Evolutionary conservation across 345 rosid genomes (phyloP).

Genomic region (Raphanus sativus): DNA sequence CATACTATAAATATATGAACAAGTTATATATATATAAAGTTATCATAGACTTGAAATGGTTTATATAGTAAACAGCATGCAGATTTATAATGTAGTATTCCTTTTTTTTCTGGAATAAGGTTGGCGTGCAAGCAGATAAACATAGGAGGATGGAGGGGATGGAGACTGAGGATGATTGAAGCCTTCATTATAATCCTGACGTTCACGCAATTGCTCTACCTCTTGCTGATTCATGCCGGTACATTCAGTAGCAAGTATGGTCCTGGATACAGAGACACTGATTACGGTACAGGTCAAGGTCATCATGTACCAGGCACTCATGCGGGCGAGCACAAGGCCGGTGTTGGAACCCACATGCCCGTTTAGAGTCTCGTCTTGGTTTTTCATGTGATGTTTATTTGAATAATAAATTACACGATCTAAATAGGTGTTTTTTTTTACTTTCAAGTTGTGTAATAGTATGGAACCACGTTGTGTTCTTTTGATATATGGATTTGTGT

Average conservation of each 20-base stretch:
- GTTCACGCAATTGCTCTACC: slow-evolving; percentile 64
- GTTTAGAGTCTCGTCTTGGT: background rate
- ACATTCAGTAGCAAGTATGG: slow-evolving; percentile 67
- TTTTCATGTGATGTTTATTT: background rate
- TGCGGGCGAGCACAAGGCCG: slow-evolving; percentile 39
- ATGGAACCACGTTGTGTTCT: slow-evolving; percentile 7
- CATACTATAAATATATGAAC: too few relatives aligned
- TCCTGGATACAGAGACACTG: slow-evolving; percentile 71
- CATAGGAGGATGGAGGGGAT: slow-evolving; percentile 84
- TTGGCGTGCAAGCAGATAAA: slow-evolving; percentile 84
- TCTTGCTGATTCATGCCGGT: slow-evolving; percentile 80
- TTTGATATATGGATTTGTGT: slow-evolving; percentile 22
- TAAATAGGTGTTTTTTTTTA: background rate
- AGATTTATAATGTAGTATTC: background rate
- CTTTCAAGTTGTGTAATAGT: slow-evolving; percentile 10
- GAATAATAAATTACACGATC: background rate
- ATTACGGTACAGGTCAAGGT: slow-evolving; percentile 43
- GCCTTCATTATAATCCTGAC: slow-evolving; percentile 73
- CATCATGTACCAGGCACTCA: slow-evolving; percentile 33
- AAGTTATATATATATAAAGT: too few relatives aligned
- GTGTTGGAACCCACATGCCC: slow-evolving; percentile 34
- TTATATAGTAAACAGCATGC: too few relatives aligned
- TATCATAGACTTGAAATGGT: too few relatives aligned
- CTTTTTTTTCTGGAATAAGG: slow-evolving; percentile 25
- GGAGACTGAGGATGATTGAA: slow-evolving; percentile 71